These are phyloP conservation scores for Penicillium brevicompactum DNA, from an alignment of 2,329 filamentous ascomycete genomes.

Conservation along the genomic window DNA sequence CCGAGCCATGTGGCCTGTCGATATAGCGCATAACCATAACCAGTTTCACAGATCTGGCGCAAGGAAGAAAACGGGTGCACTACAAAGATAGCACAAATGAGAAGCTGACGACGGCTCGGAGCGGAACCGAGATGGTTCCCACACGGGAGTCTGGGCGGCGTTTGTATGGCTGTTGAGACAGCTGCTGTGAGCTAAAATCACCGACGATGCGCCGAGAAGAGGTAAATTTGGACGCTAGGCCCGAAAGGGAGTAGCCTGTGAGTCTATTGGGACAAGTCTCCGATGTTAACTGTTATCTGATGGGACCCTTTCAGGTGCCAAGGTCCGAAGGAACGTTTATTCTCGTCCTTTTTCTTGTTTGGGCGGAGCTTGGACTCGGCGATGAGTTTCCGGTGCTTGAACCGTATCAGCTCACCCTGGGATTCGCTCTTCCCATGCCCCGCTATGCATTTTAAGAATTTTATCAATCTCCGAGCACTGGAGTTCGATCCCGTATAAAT, in stretches of 20 bases:
- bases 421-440: not conserved
- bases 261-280: not conserved
- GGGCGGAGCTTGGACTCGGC: not conserved
- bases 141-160: not conserved
- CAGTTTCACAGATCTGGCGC: not conserved
- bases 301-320: not conserved
- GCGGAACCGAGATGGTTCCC: not conserved
- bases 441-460: not conserved
- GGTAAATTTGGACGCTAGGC: not conserved
- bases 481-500: not conserved
- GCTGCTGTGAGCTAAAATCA: not conserved
- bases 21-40: not conserved
- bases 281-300: conserved; percentile 16
- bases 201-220: conserved; percentile 9
- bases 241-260: not conserved
- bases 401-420: not conserved
- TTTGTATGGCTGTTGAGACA: not conserved
- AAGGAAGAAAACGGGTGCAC: not conserved
- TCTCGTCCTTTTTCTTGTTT: conserved; percentile 1
- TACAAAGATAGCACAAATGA: not conserved
- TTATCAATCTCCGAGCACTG: conserved; percentile 7
- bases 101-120: not conserved
- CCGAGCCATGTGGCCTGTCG: not conserved
- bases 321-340: not conserved
- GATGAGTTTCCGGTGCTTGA: not conserved